Evolutionary conservation across 169 alveolate species (phyloP), one percentile per base, ranked within the genome.

Genomic region (Amoebophrya sp.): DNA sequence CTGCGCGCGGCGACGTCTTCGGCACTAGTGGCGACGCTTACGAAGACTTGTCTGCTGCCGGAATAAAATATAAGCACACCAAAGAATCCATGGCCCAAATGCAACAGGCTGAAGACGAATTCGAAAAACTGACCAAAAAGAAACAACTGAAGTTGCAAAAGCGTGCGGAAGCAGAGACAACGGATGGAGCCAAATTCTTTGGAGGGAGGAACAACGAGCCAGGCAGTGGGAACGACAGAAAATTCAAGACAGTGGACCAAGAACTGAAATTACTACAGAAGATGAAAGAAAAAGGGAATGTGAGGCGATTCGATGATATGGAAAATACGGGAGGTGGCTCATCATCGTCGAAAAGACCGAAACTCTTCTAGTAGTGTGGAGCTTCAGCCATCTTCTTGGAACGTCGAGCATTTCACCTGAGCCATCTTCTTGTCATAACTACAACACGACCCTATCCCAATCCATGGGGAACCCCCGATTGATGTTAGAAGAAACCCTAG

Each of bases 101-200:
- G 83, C 10, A 26, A 10, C 2, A 65, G 83, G 83, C 12, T 29
- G 83, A 65, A 18, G 83, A 65, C 10, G 83, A 65, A 26, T 65
- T 6, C 2, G 83, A 65, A 6, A 65, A 65, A 65, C 26, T 65
- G 83, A 26, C 83, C 38, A 18, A 65, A 26, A 65, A 65, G 33
- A 65, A 65, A 36, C 2, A 65, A 26, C 18, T 26, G 83, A 65
- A 65, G 83, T 36, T 65, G 39, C 38, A 29, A 29, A 36, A 29
- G 33, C 2, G 26, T 1, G n/a, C n/a, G 83, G 83, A 65, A 1
- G 39, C 18, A 36, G 83, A 65, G 39, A 65, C 83, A 6, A 65
- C 83, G 36, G 83, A 65, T 36, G 83, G 83, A 10, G 83, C 83
- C 38, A 65, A 65, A 65, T 65, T 65, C 83, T 65, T 65, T 36